These are phyloP conservation scores for Cytospora piceicola DNA, from an alignment of 2,329 filamentous ascomycete species.

Conservation along the genomic window DNA sequence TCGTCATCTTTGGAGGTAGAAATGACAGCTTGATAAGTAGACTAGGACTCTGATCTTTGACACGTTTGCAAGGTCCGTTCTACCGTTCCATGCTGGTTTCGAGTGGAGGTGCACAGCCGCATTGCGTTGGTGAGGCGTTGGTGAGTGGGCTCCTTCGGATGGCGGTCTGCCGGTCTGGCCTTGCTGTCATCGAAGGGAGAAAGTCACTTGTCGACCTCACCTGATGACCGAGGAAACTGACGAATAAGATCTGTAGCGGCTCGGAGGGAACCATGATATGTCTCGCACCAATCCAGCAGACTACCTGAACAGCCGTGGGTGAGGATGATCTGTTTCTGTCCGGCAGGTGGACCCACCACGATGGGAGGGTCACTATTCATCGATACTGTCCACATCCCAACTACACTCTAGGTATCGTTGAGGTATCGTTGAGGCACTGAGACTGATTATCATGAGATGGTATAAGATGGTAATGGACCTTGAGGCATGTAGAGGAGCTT, in stretches of 20 bases:
- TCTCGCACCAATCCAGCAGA: neutral
- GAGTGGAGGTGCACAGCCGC: constrained; percentile 2
- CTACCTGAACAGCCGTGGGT: neutral
- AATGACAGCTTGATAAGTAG: neutral
- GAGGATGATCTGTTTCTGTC: neutral
- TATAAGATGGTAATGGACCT: neutral
- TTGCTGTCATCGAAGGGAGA: neutral
- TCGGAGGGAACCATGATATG: neutral
- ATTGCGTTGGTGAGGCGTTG: constrained; percentile 1
- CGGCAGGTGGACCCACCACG: neutral
- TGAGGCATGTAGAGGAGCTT: neutral
- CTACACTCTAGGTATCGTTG: neutral
- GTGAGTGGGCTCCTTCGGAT: neutral
- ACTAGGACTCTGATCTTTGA: neutral
- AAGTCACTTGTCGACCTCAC: neutral
- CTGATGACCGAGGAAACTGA: neutral
- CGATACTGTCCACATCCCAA: neutral
- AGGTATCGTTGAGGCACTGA: neutral
- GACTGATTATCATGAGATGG: neutral
- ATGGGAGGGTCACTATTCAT: neutral
- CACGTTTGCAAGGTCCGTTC: neutral
- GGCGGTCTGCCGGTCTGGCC: neutral
- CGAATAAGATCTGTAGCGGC: neutral
- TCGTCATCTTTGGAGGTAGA: neutral
- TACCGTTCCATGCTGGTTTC: neutral